A percentile compares a stretch with the other conserved stretches of the same genome.
Evolutionary conservation across 2,329 filamentous ascomycete species (phyloP).

Genomic region (Cladorrhinum sp.): DNA sequence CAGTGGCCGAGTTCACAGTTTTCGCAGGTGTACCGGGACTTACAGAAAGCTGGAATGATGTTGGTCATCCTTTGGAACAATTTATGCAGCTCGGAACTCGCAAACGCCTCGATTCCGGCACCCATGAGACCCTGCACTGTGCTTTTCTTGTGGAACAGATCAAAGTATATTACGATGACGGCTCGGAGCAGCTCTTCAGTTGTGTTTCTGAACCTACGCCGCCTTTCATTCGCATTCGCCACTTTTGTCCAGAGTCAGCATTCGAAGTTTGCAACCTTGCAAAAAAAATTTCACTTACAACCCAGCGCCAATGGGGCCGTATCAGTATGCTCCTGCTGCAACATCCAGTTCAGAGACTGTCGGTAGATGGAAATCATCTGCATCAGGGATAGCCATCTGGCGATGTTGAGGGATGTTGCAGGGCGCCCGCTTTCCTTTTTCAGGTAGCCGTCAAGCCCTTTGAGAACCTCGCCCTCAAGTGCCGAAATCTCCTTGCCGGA

Average conservation of each 20-base stretch:
- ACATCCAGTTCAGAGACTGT: slow-evolving; percentile 16
- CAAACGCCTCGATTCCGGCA: slow-evolving; percentile 11
- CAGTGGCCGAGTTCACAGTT: not conserved
- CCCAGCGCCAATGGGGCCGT: slow-evolving; percentile 10
- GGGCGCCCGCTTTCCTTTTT: slow-evolving; percentile 5
- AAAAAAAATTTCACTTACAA: slow-evolving; percentile 12
- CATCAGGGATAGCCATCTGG: slow-evolving; percentile 24
- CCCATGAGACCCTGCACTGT: slow-evolving; percentile 13
- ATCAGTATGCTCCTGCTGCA: slow-evolving; percentile 15
- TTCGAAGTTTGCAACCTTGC: not conserved
- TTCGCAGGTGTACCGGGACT: slow-evolving; percentile 4
- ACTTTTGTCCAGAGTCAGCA: slow-evolving; percentile 17
- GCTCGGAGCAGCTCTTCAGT: slow-evolving; percentile 20
- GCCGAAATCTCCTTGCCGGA: slow-evolving; percentile 23
- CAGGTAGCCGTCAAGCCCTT: slow-evolving; percentile 16
- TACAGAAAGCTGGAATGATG: slow-evolving; percentile 21
- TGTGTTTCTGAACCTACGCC: slow-evolving; percentile 18
- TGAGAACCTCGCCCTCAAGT: slow-evolving; percentile 20
- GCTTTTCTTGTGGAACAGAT: slow-evolving; percentile 21
- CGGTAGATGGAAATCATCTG: slow-evolving; percentile 28
- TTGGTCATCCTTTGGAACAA: slow-evolving; percentile 12
- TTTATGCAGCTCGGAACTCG: not conserved
- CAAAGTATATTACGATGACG: slow-evolving; percentile 24
- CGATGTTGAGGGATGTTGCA: slow-evolving; percentile 12
- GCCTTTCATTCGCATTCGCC: slow-evolving; percentile 3